phyloP scores from a whole-genome alignment of 2,329 filamentous ascomycete genomes.

The Aspergillus tanneri region DNA sequence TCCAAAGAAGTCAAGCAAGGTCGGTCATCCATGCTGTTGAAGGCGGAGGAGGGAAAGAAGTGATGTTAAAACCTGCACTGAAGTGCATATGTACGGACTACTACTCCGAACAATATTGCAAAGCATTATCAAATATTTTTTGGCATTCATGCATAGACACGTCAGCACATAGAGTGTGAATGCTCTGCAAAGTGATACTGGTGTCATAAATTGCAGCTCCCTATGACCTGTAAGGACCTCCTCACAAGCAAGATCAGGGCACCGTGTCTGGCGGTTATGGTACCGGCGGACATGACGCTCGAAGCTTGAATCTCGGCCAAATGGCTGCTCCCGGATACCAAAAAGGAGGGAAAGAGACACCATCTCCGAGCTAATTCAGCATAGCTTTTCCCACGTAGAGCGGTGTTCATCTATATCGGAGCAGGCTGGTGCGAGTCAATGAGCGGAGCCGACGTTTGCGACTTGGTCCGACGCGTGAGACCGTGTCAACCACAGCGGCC shows the following conservation, averaged over 20 bases:
- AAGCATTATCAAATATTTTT: too few species aligned
- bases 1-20: too few species aligned
- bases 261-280: not conserved
- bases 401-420: not conserved
- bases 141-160: too few species aligned
- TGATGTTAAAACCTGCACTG: too few species aligned
- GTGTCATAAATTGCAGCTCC: too few species aligned
- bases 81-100: too few species aligned
- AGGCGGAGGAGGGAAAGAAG: too few species aligned
- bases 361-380: not conserved
- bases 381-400: not conserved
- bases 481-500: not conserved
- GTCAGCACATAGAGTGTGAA: too few species aligned
- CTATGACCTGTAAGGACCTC: too few species aligned
- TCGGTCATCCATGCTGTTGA: too few species aligned
- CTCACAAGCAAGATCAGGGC: not conserved
- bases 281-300: not conserved
- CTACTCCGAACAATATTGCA: too few species aligned
- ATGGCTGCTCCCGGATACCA: not conserved
- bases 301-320: not conserved
- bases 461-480: not conserved
- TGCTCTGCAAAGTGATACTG: too few species aligned
- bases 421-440: not conserved
- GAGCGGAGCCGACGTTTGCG: not conserved
- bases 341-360: not conserved